These are phyloP conservation scores for Xylaria venustula DNA, from an alignment of 495 filamentous ascomycete genomes.

Conservation along the genomic window DNA sequence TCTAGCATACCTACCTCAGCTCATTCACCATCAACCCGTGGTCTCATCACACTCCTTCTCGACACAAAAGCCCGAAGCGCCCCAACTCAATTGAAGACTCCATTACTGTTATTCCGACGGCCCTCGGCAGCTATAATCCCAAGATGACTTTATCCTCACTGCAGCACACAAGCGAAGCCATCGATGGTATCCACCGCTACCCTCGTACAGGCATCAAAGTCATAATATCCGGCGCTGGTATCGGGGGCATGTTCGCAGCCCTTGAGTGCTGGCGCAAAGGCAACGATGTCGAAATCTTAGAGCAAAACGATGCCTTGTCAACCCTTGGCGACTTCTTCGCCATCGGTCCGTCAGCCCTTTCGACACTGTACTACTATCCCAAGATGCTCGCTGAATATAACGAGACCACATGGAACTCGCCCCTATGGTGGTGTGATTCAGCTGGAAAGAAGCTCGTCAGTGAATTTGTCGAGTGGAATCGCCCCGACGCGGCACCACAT, in stretches of 20 bases:
- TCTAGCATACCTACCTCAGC: not conserved
- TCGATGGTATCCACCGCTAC: constrained; percentile 17
- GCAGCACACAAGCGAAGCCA: not conserved
- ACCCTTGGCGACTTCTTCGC: constrained; percentile 36
- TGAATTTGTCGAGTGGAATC: constrained; percentile 17
- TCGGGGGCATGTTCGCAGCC: constrained; percentile 56
- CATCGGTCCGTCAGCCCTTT: constrained; percentile 33
- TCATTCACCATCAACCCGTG: not conserved
- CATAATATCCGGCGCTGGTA: constrained; percentile 57
- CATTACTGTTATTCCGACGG: not conserved
- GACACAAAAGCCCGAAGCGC: not conserved
- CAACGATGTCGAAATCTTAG: constrained; percentile 52
- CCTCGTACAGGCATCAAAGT: constrained; percentile 48
- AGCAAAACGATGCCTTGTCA: constrained; percentile 37
- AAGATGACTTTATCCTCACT: not conserved
- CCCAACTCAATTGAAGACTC: not conserved
- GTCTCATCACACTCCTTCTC: not conserved
- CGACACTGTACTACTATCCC: constrained; percentile 47
- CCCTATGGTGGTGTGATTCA: constrained; percentile 9
- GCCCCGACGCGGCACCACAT: not conserved
- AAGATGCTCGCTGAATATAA: constrained; percentile 40
- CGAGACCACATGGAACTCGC: constrained; percentile 27
- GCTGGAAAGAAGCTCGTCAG: not conserved
- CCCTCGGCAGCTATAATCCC: not conserved
- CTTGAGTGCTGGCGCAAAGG: constrained; percentile 62